These are phyloP conservation scores for Fusarium musae DNA, from an alignment of 2,329 filamentous ascomycete species.

Conservation along the genomic window DNA sequence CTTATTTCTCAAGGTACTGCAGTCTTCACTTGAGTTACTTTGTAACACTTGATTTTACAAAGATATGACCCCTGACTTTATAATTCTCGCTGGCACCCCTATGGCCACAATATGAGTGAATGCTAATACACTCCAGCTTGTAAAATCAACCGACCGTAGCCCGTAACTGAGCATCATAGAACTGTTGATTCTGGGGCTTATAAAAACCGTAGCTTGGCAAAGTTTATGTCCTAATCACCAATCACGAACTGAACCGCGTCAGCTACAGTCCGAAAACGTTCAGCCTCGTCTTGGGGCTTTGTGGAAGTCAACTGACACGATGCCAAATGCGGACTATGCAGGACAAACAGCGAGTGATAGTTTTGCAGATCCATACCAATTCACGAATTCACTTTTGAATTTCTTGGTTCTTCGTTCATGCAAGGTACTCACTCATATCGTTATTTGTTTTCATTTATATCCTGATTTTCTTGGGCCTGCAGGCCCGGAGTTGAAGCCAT, in stretches of 20 bases:
- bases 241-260: slow-evolving; percentile 4
- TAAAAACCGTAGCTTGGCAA: neutral
- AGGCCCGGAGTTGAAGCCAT: neutral
- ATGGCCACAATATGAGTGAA: neutral
- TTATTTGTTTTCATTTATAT: neutral
- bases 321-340: slow-evolving; percentile 16
- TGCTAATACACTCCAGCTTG: neutral
- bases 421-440: neutral
- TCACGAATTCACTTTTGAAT: neutral
- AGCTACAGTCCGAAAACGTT: slow-evolving; percentile 14
- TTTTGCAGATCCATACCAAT: slow-evolving; percentile 25
- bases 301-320: neutral
- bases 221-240: neutral
- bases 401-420: neutral
- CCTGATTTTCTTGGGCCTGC: neutral
- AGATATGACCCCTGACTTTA: slow-evolving; percentile 3
- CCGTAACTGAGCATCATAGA: slow-evolving; percentile 17
- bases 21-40: neutral
- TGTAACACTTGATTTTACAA: neutral
- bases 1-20: neutral
- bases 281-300: neutral
- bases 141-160: neutral
- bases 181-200: neutral
- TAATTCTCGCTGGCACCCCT: neutral
- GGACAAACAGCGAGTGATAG: neutral